Evolutionary conservation across 2,329 filamentous ascomycete species (phyloP).

Genomic region (Bretziella fagacearum): DNA sequence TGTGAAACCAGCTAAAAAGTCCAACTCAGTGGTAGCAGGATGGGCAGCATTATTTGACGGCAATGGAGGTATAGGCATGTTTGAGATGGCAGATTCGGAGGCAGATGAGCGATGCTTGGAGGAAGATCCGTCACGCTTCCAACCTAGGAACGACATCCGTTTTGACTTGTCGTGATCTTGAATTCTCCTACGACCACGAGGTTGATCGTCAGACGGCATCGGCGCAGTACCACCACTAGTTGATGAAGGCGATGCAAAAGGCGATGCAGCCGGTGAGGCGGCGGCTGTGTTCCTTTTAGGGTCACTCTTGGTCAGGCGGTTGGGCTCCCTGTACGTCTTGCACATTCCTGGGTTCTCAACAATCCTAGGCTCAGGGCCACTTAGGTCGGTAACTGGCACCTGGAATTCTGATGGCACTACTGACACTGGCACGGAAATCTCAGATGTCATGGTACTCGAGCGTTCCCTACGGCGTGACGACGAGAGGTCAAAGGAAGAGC

Average conservation of each 20-base stretch:
- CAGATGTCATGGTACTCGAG: constrained; percentile 4
- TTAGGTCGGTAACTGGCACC: constrained; percentile 13
- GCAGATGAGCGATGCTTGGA: not conserved
- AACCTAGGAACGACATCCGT: constrained; percentile 11
- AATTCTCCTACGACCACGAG: no score
- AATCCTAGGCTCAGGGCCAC: constrained; percentile 12
- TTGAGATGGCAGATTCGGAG: not conserved
- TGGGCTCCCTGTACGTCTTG: constrained; percentile 6
- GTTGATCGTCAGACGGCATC: no score
- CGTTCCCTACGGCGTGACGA: constrained; percentile 1
- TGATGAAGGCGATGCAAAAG: no score
- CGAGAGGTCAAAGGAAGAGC: constrained; percentile 11
- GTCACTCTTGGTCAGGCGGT: no score
- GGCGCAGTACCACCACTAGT: no score
- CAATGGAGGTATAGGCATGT: constrained; percentile 1
- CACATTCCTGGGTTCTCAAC: constrained; percentile 13
- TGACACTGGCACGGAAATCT: constrained; percentile 9
- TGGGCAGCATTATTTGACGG: not conserved
- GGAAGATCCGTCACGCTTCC: constrained; percentile 10
- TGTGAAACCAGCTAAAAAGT: not conserved
- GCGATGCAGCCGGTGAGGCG: no score
- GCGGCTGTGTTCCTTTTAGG: constrained; percentile 1
- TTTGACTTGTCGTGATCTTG: constrained; percentile 10
- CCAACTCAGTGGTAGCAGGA: not conserved
- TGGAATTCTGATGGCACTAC: constrained; percentile 6